Conservation (phyloP, 2,329 filamentous ascomycete genomes). For the Pezicula rhizophila region DNA sequence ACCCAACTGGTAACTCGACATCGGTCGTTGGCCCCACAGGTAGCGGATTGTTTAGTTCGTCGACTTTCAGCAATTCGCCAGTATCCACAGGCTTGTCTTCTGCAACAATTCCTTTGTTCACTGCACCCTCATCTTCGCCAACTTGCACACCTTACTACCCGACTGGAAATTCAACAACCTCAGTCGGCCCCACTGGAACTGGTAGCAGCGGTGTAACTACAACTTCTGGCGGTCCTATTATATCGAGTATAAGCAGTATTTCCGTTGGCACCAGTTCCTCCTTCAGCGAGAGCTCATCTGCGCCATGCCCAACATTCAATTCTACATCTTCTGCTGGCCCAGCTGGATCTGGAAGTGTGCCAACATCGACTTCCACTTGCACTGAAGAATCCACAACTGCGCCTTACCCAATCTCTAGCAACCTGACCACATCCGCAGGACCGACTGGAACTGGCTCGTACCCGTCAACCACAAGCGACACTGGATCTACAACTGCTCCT, state of each 20-base stretch:
- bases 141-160: not conserved
- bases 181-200: slow-evolving; percentile 6
- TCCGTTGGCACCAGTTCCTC: slow-evolving; percentile 2
- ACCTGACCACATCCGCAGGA: no score
- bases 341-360: slow-evolving; percentile 1
- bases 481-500: no score
- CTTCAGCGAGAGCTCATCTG: not conserved
- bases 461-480: no score
- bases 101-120: not conserved
- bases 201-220: slow-evolving; percentile 2
- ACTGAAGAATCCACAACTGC: no score
- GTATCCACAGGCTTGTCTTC: not conserved
- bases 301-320: slow-evolving; percentile 8
- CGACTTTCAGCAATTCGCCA: slow-evolving; percentile 1
- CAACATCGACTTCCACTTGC: no score
- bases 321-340: slow-evolving; percentile 4
- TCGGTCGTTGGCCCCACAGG: not conserved
- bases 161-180: slow-evolving; percentile 3
- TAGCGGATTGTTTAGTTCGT: not conserved
- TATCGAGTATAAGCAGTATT: slow-evolving; percentile 1
- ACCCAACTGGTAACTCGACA: not conserved
- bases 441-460: no score
- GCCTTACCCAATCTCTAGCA: no score
- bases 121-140: slow-evolving; percentile 2
- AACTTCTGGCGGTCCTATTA: slow-evolving; percentile 3